phyloP scores from a whole-genome alignment of 1,139 yeast genomes.

The Saccharomyces hybrid region DNA sequence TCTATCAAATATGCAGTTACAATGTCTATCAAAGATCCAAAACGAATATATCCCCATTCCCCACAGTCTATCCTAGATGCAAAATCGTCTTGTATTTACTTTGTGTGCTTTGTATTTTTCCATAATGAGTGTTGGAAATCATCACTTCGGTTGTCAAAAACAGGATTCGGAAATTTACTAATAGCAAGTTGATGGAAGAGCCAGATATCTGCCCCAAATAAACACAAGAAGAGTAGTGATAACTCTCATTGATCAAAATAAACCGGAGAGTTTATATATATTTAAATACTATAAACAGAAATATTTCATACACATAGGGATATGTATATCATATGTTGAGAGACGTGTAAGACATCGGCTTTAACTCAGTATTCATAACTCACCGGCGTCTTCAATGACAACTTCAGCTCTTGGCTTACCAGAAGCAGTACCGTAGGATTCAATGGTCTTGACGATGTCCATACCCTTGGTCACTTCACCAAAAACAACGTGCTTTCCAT shows the following conservation, averaged over 20 bases:
- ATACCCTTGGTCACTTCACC: constrained; percentile 88
- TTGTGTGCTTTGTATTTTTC: not conserved
- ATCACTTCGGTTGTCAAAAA: not conserved
- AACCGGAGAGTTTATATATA: not conserved
- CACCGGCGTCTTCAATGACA: constrained; percentile 73
- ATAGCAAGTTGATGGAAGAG: not conserved
- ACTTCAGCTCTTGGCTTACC: constrained; percentile 62
- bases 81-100: not conserved
- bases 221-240: not conserved
- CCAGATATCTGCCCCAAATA: not conserved
- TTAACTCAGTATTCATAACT: constrained; percentile 35
- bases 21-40: constrained; percentile 84
- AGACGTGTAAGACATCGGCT: not conserved
- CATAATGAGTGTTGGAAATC: not conserved
- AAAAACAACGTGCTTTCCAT: constrained; percentile 91
- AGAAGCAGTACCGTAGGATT: constrained; percentile 69
- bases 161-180: not conserved
- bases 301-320: not conserved
- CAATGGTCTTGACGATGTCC: constrained; percentile 74
- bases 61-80: not conserved
- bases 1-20: constrained; percentile 65
- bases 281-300: not conserved
- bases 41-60: constrained; percentile 62
- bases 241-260: not conserved
- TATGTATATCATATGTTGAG: not conserved